Percentiles rank a stretch among this genome's conserved stretches.
These are phyloP conservation scores for Leptosphaerulina australis DNA, from an alignment of 2,329 filamentous ascomycete species.

Conservation along the genomic window DNA sequence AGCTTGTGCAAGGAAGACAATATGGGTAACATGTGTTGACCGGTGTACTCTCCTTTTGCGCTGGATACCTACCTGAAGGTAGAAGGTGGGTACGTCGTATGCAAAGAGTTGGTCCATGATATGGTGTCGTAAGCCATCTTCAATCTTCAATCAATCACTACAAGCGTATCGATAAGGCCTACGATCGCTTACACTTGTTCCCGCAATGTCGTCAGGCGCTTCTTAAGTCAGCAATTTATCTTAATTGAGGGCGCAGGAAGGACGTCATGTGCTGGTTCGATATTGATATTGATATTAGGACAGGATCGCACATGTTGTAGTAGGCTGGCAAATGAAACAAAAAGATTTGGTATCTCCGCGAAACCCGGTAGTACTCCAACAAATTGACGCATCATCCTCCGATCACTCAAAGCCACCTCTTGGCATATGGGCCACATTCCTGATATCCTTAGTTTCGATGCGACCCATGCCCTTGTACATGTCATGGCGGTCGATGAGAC, in stretches of 20 bases:
- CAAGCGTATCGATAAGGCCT: too few species aligned
- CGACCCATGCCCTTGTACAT: slow-evolving; percentile 48
- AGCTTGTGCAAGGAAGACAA: too few species aligned
- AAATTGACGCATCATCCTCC: background rate
- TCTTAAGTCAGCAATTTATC: too few species aligned
- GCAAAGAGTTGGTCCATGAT: too few species aligned
- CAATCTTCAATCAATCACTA: too few species aligned
- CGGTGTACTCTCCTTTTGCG: too few species aligned
- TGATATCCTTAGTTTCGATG: slow-evolving; percentile 49
- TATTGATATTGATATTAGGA: background rate
- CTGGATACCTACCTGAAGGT: too few species aligned
- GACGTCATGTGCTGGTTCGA: background rate
- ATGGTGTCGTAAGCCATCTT: too few species aligned
- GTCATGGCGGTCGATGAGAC: slow-evolving; percentile 52
- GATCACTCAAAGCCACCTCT: slow-evolving; percentile 13
- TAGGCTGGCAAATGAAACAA: background rate
- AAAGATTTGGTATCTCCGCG: slow-evolving; percentile 12
- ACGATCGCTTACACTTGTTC: too few species aligned
- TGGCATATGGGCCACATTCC: slow-evolving; percentile 36
- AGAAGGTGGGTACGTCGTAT: too few species aligned
- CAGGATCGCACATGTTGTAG: background rate
- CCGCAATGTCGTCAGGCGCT: too few species aligned
- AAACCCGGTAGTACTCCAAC: background rate
- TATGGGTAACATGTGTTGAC: too few species aligned
- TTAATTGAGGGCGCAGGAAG: background rate